phyloP scores from a whole-genome alignment of 495 filamentous ascomycete genomes.

The Bathelium albidoporum region DNA sequence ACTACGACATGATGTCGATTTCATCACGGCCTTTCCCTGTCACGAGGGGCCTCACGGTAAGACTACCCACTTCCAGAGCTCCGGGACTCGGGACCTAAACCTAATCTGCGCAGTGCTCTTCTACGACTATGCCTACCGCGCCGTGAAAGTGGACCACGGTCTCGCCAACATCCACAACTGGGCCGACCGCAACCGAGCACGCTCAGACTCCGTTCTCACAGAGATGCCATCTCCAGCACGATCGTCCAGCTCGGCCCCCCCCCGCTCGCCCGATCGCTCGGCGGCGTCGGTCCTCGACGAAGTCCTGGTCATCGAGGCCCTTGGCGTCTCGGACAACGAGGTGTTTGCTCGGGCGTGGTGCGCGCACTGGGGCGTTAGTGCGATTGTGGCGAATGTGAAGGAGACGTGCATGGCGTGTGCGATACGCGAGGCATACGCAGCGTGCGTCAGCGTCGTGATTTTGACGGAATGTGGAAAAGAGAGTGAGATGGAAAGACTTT shows the following conservation, averaged over 20 bases:
- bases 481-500: slow-evolving; percentile 19
- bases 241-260: slow-evolving; percentile 5
- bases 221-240: neutral
- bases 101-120: slow-evolving; percentile 38
- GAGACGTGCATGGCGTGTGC: slow-evolving; percentile 64
- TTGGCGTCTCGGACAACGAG: slow-evolving; percentile 60
- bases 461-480: slow-evolving; percentile 40
- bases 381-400: slow-evolving; percentile 53
- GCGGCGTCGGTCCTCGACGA: slow-evolving; percentile 37
- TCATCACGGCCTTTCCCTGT: slow-evolving; percentile 57
- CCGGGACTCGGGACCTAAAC: neutral
- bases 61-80: neutral
- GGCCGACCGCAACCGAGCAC: slow-evolving; percentile 17
- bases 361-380: slow-evolving; percentile 55
- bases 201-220: slow-evolving; percentile 5
- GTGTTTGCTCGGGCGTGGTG: slow-evolving; percentile 67
- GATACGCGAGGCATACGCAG: slow-evolving; percentile 61
- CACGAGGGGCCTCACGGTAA: slow-evolving; percentile 52
- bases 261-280: slow-evolving; percentile 6
- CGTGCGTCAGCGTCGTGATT: slow-evolving; percentile 58
- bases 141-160: slow-evolving; percentile 43
- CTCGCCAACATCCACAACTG: slow-evolving; percentile 53
- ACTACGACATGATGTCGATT: slow-evolving; percentile 54
- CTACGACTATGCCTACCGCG: slow-evolving; percentile 51
- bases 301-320: slow-evolving; percentile 59